Percentiles rank a stretch among this genome's conserved stretches.
Evolutionary conservation across 2,329 filamentous ascomycete genomes (phyloP).

Genomic region (Neoscytalidium dimidiatum): DNA sequence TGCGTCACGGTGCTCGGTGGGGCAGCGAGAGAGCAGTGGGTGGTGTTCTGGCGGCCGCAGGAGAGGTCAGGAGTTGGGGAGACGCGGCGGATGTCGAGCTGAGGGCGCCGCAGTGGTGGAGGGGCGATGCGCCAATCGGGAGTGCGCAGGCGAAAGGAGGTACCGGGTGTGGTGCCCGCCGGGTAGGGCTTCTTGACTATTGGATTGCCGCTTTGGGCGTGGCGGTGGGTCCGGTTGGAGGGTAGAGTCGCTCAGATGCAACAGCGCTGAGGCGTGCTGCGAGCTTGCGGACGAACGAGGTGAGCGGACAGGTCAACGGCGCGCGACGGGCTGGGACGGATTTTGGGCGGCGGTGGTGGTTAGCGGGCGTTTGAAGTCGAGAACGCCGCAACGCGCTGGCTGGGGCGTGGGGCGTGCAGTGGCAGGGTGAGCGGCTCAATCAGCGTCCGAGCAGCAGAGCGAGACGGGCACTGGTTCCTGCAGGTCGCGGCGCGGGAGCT

Average conservation of each 20-base stretch:
- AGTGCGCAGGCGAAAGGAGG: conserved; percentile 18
- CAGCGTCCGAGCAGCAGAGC: conserved; percentile 4
- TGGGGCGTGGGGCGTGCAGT: conserved; percentile 10
- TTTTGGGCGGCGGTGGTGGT: conserved; percentile 12
- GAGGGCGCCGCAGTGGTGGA: not conserved
- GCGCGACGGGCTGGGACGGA: conserved; percentile 1
- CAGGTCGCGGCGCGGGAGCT: not conserved
- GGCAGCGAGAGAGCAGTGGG: not conserved
- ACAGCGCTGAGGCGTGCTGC: not conserved
- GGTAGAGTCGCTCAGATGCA: not conserved
- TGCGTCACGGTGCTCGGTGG: conserved; percentile 15
- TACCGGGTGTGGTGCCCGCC: conserved; percentile 16
- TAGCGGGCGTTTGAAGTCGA: conserved; percentile 16
- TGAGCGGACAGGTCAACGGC: not conserved
- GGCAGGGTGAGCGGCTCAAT: conserved; percentile 16
- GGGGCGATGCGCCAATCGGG: conserved; percentile 14
- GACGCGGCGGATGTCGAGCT: not conserved
- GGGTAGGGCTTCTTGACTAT: conserved; percentile 17
- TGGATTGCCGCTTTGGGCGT: conserved; percentile 20
- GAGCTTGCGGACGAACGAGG: not conserved
- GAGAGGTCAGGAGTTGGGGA: conserved; percentile 13
- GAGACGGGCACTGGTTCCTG: conserved; percentile 4
- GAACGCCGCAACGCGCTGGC: conserved; percentile 12
- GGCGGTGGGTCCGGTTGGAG: conserved; percentile 9
- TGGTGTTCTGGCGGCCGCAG: conserved; percentile 50